Base-by-base conservation (phyloP, 129 eudicot genomes). In the Oenanthe sinensis region DNA sequence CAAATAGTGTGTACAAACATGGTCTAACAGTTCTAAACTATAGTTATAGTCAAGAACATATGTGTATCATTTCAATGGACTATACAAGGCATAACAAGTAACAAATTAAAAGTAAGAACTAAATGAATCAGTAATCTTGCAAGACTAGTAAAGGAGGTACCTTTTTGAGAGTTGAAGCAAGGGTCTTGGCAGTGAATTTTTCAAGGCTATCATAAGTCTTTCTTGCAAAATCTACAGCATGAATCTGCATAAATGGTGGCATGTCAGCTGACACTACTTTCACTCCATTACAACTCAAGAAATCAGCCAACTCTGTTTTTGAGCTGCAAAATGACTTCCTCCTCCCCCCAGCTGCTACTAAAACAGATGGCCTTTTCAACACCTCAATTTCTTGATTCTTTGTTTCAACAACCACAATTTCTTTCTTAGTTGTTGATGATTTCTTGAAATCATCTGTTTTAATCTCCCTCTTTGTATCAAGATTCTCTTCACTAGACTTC, bases 161-260 rank as follows among this genome's bases (percentile, higher is more conserved):
- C 98, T 91, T 93, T 89, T 93, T 93, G 16, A 93, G 97, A 46
- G 97, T 83, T 17, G 81, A 85, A 80, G 97, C 98, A 79, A 93
- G 97, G 67, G 93, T 83, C 75, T 85, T 93, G 79, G 98, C 90
- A 76, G 93, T 89, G 90, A 93, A 93, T 82, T 89, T 93, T 77
- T 93, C 98, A 89, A 93, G 85, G 82, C 97, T 93, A 88, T 93
- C 98, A 82, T 85, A 84, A 15, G 92, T 84, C 78, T 91, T 93
- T 85, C 98, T 89, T 48, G 98, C 93, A 79, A 83, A 88, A 87
- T 92, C 93, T 16, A 93, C 96, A 84, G 91, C 97, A 85, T 93
- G 98, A 72, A 93, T 87, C 76, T 93, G 98, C 97, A 93, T 91
- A 77, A 89, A 93, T 22, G 98, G 96, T 52, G 97, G 91, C 98